Base-by-base conservation (phyloP, 306 rosid species). In the Acacia melanoxylon region DNA sequence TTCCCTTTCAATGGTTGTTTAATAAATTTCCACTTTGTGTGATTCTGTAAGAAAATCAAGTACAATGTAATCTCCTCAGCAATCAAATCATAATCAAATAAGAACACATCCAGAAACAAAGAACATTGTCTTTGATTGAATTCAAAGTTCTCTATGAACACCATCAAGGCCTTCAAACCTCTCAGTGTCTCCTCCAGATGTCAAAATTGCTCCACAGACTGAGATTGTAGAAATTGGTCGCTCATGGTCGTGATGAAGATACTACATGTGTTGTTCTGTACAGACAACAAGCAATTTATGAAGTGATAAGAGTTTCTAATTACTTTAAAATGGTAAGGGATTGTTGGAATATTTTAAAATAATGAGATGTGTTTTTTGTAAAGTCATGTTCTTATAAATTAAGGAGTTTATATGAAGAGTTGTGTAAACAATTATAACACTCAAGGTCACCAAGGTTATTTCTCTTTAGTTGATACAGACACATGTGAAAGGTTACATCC, bases 1-100 rank as follows among this genome's bases (percentile, higher is more conserved):
- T 78, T 95, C 97, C 72, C 93, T 81, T 86, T 91, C 84, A 92
- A 85, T 37, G 99, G 99, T 75, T 91, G 94, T 82, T 93, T 94
- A 8, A 95, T 86, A 85, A 86, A 85, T 79, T 83, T 91, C 98
- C 98, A 95, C 72, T 91, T 88, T 12, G 61, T 82, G 82, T 89
- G 82, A 83, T 85, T 92, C 88, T 95, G 97, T 80, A 85, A 90
- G 71, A 89, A 93, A 69, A 84, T 83, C 56, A 95, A 86, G 77
- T 91, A 92, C 48, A 86, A 89, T 69, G 49, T 87, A 83, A 95
- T 92, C 91, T 92, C 93, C 77, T 92, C 93, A 17, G 94, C 92
- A 77, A 93, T 85, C 61, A 85, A 72, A 49, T 93, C 92, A 68
- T 89, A 95, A 0, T 91, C 92, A 74, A 82, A 77, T 69, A 19